These are phyloP conservation scores for Apiotrichum mycotoxinovorans DNA, from an alignment of 1,284 basidiomycete genomes.

Conservation along the genomic window DNA sequence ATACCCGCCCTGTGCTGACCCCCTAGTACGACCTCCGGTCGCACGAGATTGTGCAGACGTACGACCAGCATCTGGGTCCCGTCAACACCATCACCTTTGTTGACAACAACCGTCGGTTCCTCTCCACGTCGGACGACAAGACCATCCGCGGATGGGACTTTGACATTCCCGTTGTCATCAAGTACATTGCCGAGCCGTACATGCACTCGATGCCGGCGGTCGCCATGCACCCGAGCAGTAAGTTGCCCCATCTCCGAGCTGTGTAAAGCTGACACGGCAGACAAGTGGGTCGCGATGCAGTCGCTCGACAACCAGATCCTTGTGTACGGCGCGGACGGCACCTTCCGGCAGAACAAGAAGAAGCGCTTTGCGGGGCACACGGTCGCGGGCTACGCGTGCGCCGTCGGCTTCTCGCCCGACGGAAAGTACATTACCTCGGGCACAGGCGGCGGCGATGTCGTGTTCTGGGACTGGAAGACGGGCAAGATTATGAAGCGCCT, in stretches of 20 bases:
- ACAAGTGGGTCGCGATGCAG: constrained; percentile 95
- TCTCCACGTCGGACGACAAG: constrained; percentile 98
- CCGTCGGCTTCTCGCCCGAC: constrained; percentile 94
- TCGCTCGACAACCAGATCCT: constrained; percentile 98
- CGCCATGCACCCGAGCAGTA: constrained; percentile 87
- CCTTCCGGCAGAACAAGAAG: constrained; percentile 96
- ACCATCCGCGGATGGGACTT: constrained; percentile 98
- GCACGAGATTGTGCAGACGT: constrained; percentile 93
- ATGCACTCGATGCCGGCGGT: constrained; percentile 99
- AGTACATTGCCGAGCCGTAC: constrained; percentile 97
- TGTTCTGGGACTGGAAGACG: constrained; percentile 99
- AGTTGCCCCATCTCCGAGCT: constrained; percentile 42
- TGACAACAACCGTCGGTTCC: constrained; percentile 89
- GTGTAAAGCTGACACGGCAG: constrained; percentile 50
- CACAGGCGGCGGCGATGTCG: constrained; percentile 88
- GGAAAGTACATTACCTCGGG: constrained; percentile 94
- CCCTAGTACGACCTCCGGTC: constrained; percentile 88
- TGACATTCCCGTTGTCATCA: constrained; percentile 98
- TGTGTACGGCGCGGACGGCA: constrained; percentile 86
- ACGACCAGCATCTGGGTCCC: constrained; percentile 95
- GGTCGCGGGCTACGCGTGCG: constrained; percentile 93
- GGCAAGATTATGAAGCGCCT: constrained; percentile 86
- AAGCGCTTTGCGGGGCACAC: constrained; percentile 97
- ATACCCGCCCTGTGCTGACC: constrained; percentile 52
- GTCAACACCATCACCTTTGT: constrained; percentile 99